Evolutionary conservation across 2,329 filamentous ascomycete genomes (phyloP), one percentile per base, ranked within the genome.

Genomic region (Colletotrichum echinochloae): DNA sequence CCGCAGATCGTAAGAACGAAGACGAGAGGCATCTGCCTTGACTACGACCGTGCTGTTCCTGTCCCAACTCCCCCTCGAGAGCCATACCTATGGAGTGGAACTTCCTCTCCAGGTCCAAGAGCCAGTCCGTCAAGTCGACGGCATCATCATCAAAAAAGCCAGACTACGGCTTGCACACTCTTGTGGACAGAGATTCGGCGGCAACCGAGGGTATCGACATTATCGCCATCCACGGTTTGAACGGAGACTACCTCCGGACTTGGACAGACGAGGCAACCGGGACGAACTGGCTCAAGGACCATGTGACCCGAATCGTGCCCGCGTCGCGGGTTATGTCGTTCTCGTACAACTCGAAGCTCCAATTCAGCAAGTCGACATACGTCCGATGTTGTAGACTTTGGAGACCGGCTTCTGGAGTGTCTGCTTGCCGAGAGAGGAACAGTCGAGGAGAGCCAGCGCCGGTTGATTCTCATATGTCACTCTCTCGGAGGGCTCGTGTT

Each of bases 301-400:
- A 18, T 26, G 9, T 66, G 2, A 62, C 56, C 23, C 28, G 28
- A 5, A 30, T 44, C 33, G 39, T 57, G 23, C 62, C 62, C 3
- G 20, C 39, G 1, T 35, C 62, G 18, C 18, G 49, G 5, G 44
- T 52, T 11, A 61, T 66, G 33, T 49, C 56, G 2, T 66, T 61
- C 35, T 60, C 26, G 35, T 65, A 70, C 12, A 44, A 41, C 23
- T 70, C 66, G 14, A 37, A 16, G 11, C 16, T 65, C 7, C 60
- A 60, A 23, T 65, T 70, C 23, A 70, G 55, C 61, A 70, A 70
- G 37, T 70, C 60, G 11, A 70, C 54, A 18, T 51, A 60, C 2
- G 55, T 55, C 16, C 39, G 60, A 14, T 20, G n/a, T 28, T 18
- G 33, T 33, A n/a, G n/a, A n/a, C n/a, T 70, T 70, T 14, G 28